Percentiles rank a stretch among this genome's conserved stretches.
phyloP scores from a whole-genome alignment of 2,329 filamentous ascomycete species.

The Hymenoscyphus occultus region DNA sequence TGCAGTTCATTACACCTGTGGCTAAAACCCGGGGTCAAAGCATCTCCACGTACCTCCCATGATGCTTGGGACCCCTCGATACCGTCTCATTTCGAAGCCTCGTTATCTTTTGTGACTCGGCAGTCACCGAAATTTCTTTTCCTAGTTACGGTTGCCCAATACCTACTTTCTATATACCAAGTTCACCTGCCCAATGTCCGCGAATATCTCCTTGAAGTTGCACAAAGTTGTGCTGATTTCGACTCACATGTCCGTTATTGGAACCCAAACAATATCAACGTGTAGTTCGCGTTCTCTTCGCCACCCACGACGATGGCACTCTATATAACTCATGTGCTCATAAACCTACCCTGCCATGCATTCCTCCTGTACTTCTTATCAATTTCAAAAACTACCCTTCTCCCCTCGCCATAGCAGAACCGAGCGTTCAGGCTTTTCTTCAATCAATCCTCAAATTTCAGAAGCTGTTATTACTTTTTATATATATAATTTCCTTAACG shows the following conservation, averaged over 20 bases:
- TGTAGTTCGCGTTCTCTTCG: conserved; percentile 9
- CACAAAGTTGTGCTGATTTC: conserved; percentile 11
- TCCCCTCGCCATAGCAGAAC: conserved; percentile 3
- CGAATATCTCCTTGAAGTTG: conserved; percentile 3
- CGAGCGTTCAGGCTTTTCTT: background rate
- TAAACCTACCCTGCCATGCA: conserved; percentile 5
- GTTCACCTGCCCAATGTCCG: background rate
- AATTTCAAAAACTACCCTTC: background rate
- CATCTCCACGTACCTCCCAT: conserved; percentile 4
- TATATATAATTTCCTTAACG: conserved; percentile 8
- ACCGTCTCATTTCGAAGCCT: conserved; percentile 1
- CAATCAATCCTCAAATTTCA: conserved; percentile 11
- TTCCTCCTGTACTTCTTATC: background rate
- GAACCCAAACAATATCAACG: conserved; percentile 6
- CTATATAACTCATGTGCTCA: conserved; percentile 5
- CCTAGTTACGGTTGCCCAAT: background rate
- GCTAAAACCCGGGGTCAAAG: background rate
- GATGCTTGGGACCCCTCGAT: background rate
- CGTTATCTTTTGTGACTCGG: background rate
- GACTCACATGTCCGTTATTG: conserved; percentile 20
- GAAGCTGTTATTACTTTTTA: conserved; percentile 13
- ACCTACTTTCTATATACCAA: background rate
- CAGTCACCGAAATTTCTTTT: background rate
- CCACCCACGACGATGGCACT: conserved; percentile 7
- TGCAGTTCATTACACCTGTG: conserved; percentile 4